Evolutionary conservation across 2,329 filamentous ascomycete genomes (phyloP).

Genomic region (Hyphodiscus sp.): DNA sequence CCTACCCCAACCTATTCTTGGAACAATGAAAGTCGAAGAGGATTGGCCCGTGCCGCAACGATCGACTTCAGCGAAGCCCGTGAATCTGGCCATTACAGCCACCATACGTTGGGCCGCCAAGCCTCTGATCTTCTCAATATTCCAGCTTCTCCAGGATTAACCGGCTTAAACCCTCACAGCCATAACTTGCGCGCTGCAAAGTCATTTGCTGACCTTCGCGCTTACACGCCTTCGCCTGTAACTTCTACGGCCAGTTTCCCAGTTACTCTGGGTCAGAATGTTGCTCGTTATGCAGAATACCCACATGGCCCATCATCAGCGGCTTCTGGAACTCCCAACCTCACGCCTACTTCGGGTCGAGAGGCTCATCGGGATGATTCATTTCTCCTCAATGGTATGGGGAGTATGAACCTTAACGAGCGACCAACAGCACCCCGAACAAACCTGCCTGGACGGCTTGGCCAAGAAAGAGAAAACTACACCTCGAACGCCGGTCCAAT

Average conservation of each 20-base stretch:
- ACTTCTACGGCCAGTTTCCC: constrained; percentile 86
- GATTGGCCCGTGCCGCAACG: constrained; percentile 88
- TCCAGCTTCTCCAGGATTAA: constrained; percentile 66
- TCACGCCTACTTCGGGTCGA: constrained; percentile 78
- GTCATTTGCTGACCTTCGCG: constrained; percentile 91
- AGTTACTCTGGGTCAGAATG: constrained; percentile 56
- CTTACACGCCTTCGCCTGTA: constrained; percentile 89
- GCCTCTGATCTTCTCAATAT: constrained; percentile 77
- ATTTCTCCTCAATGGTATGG: constrained; percentile 43
- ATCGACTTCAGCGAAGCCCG: constrained; percentile 88
- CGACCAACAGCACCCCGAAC: constrained; percentile 22
- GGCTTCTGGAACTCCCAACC: constrained; percentile 58
- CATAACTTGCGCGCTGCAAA: constrained; percentile 87
- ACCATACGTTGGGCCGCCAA: constrained; percentile 71
- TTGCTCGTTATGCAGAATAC: constrained; percentile 51
- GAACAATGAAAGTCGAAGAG: constrained; percentile 72
- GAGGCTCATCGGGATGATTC: constrained; percentile 31
- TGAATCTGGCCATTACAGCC: constrained; percentile 56
- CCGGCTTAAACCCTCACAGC: constrained; percentile 48
- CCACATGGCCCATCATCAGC: constrained; percentile 46
- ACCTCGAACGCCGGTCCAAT: constrained; percentile 48
- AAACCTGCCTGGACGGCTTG: constrained; percentile 35
- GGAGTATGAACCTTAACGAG: constrained; percentile 49
- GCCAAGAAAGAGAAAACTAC: constrained; percentile 41
- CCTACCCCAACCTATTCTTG: constrained; percentile 47